Conservation (phyloP, 257 asterid species). For the Capsicum chinense region DNA sequence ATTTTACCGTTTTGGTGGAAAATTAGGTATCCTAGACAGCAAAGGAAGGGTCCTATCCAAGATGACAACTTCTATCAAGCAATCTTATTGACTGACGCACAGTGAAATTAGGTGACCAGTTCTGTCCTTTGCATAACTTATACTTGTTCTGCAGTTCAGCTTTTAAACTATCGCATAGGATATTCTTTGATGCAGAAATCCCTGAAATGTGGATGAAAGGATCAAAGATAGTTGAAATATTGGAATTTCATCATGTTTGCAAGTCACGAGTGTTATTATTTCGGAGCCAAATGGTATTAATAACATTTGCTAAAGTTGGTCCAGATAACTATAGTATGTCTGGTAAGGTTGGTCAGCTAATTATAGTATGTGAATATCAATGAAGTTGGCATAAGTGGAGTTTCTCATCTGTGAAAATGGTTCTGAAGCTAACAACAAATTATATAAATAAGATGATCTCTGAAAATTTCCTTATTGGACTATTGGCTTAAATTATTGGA, state of each 20-base stretch:
- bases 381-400: not conserved
- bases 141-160: not conserved
- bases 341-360: constrained; percentile 13
- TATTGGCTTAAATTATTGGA: not conserved
- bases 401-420: not conserved
- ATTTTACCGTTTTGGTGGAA: not conserved
- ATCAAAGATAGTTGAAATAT: constrained; percentile 36
- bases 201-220: not conserved
- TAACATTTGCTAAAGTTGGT: not conserved
- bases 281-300: constrained; percentile 28
- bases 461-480: constrained; percentile 1
- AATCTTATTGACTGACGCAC: not conserved
- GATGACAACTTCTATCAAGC: not conserved
- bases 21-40: not conserved
- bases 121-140: not conserved
- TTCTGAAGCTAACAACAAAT: constrained; percentile 19
- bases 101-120: not conserved
- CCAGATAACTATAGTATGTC: not conserved
- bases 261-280: not conserved
- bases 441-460: not conserved
- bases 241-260: constrained; percentile 24
- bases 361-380: not conserved
- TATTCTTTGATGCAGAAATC: not conserved
- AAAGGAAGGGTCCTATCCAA: not conserved
- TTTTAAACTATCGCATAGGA: not conserved